Evolutionary conservation across 441 rosid genomes (phyloP).

Genomic region (Gossypium schwendimanii): DNA sequence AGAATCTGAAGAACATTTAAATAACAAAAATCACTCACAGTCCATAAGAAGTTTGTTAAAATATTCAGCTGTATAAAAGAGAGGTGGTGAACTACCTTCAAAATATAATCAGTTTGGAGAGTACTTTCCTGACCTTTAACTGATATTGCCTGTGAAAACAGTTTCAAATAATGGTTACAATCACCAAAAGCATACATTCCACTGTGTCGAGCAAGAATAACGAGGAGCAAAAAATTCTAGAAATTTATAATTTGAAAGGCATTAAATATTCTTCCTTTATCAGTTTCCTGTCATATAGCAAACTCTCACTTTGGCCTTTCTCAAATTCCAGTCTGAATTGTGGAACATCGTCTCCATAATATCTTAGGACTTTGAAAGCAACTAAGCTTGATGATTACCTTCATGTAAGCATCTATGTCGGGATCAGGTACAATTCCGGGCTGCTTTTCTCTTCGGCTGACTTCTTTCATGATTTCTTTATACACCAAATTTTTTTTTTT

Average conservation of each 20-base stretch:
- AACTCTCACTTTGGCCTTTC: too few relatives aligned
- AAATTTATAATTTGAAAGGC: too few relatives aligned
- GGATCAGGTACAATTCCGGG: conserved; percentile 46
- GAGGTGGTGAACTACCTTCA: conserved; percentile 38
- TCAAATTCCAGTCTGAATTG: too few relatives aligned
- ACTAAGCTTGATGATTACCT: conserved; percentile 27
- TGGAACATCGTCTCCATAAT: too few relatives aligned
- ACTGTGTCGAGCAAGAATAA: background rate
- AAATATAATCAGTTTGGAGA: conserved; percentile 64
- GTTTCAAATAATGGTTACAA: background rate
- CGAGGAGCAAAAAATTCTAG: too few relatives aligned
- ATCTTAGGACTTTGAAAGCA: background rate
- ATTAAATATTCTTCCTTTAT: too few relatives aligned
- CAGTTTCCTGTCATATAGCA: too few relatives aligned
- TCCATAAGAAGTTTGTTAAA: background rate
- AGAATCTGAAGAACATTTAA: conserved; percentile 35
- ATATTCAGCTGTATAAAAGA: background rate
- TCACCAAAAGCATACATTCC: background rate
- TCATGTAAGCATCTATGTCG: conserved; percentile 58
- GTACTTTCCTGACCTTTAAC: conserved; percentile 38
- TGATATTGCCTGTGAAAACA: conserved; percentile 47
- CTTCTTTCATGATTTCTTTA: conserved; percentile 39
- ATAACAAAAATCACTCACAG: background rate
- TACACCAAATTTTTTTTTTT: background rate
- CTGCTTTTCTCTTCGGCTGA: conserved; percentile 44